Base-by-base conservation (phyloP, 2,329 filamentous ascomycete species). In the Pseudocercospora ulei region DNA sequence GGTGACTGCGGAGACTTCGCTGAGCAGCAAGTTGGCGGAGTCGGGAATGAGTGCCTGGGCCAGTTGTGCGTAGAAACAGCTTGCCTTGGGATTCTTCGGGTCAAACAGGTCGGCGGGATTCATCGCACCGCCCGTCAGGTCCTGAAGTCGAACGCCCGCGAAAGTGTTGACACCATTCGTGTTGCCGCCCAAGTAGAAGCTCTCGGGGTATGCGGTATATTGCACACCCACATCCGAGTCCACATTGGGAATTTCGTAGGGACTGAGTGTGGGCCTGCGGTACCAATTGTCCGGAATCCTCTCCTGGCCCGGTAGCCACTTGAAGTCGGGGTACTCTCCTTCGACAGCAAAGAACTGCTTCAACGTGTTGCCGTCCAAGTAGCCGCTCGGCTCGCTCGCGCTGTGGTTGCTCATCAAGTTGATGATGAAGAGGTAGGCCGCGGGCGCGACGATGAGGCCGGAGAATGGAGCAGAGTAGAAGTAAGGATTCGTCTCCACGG, bases 81-180 rank as follows among this genome's bases (percentile, higher is more conserved):
- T 34, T 12, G 35, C 36, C 19, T 22, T 37, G 3, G 33, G 31
- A 23, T 39, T 39, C 5, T 34, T 20, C 5, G 22, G 16, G 14
- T 48, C 36, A 23, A 43, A 39, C 5, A 48, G 36, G 7, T 38
- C 14, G 1, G 25, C 41, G n/a, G 26, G 19, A 7, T 66, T 69
- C 39, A 65, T 61, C 0, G 69, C 54, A 12, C 63, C 64, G 9
- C 56, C 56, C 9, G 59, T 65, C 9, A 66, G 41, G 29, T 62
- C 49, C 5, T 35, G 45, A 4, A 60, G 38, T 37, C 62, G 49
- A 26, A 64, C 37, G 4, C 56, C 56, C 9, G 50, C 44, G 48
- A 60, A 63, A 18, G 55, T 53, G 46, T 62, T 57, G 7, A 51
- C 41, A 1, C 43, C 53, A 16, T 57, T 56, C 3, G 55, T 57